Evolutionary conservation across 2,329 filamentous ascomycete species (phyloP), one percentile per base, ranked within the genome.

Genomic region (Xylaria arbuscula): DNA sequence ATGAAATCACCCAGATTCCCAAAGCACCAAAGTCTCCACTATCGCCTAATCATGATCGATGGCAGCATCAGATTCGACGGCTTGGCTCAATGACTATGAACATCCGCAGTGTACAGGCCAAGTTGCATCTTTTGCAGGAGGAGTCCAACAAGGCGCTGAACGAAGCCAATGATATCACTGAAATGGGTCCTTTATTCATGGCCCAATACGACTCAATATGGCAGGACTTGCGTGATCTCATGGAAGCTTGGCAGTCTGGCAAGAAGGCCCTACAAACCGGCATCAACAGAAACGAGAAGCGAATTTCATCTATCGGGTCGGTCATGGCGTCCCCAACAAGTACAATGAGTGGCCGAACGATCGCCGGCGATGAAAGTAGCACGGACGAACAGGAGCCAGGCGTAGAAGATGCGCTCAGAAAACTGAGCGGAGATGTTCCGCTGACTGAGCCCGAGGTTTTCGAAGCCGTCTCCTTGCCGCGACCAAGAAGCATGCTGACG

Each of bases 131-230:
- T 8, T 83, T 98, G 63, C 90, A 93, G 58, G 96, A 99, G 79
- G 94, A 98, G 79, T 97, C 94, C 0, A 93, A 93, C 76, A 88
- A 88, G 68, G 89, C 89, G 51, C 81, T 97, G 34, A 92, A 97
- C 75, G 89, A 91, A 73, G 89, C 92, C 45, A 85, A 86, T 67
- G 89, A 91, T 73, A 88, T 93, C 19, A 88, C 89, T 3, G 92
- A 97, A 72, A 86, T 97, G 17, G 93, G 92, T 0, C 87, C 90
- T 0, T 90, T 89, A 70, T 73, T 98, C 47, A 90, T 97, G 86
- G 83, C 90, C 24, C 96, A 98, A 76, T 99, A 98, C 79, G 96
- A 99, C 65, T 95, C 94, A 4, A 97, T 99, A 71, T 96, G 96
- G 2, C 86, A 90, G 32, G 96, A 99, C 76, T 85, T 99, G 53